Conservation (phyloP, 148 eudicot species). For the Rhododendron simsii region DNA sequence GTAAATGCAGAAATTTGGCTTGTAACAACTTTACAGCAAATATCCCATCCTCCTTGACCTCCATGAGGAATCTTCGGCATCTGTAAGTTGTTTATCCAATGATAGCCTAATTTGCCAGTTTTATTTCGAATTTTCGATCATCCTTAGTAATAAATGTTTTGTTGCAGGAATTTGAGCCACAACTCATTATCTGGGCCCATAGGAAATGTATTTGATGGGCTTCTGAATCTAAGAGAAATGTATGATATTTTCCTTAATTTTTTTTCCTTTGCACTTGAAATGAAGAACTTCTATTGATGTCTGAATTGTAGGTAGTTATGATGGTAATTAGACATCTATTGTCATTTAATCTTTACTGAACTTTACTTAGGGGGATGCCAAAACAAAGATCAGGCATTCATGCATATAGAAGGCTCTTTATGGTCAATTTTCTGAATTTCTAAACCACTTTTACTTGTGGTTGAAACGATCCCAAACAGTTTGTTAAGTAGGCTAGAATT, state of each 20-base stretch:
- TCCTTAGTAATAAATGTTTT: constrained; percentile 13
- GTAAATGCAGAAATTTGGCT: constrained; percentile 63
- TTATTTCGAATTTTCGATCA: neutral
- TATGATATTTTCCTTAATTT: constrained; percentile 20
- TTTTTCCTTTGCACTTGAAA: neutral
- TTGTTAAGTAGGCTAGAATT: neutral
- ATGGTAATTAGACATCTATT: neutral
- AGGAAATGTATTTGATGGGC: constrained; percentile 67
- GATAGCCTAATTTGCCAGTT: neutral
- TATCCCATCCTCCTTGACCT: constrained; percentile 62
- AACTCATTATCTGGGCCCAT: constrained; percentile 66
- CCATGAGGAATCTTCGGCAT: constrained; percentile 58
- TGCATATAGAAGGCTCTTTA: neutral
- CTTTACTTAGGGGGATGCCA: neutral
- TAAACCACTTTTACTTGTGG: neutral
- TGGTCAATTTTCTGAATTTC: neutral
- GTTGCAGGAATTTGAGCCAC: constrained; percentile 80
- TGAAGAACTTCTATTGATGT: neutral
- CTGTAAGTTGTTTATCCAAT: constrained; percentile 49
- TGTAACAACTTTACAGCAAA: constrained; percentile 52
- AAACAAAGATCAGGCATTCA: neutral
- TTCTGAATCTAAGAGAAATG: constrained; percentile 65
- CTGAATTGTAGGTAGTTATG: neutral
- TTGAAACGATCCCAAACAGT: neutral
- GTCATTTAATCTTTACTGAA: neutral